Evolutionary conservation across 176 grass and related monocot species (phyloP), one percentile per base, ranked within the genome.

Genomic region (Melocanna baccifera): DNA sequence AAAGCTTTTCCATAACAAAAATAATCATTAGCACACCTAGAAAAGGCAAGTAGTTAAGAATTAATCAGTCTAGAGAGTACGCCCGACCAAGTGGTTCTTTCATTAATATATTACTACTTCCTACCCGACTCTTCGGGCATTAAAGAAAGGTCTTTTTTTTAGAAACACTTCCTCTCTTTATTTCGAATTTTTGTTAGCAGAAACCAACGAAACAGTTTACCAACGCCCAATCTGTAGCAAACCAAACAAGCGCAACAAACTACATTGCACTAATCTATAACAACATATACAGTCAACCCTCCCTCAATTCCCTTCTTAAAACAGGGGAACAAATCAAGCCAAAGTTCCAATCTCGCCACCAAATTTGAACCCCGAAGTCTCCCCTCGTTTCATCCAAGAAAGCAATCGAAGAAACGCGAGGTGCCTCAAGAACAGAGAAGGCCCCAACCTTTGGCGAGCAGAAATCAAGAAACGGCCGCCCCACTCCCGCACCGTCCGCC

Each of bases 181-280:
- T 36, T 52, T n/a, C 15, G 2, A 6, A 69, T 43, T 46, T 13
- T 8, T 0, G 26, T 43, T 15, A 47, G 50, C 37, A 62, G 51
- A 55, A 75, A 76, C 78, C 41, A 68, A 78, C 48, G 52, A 52
- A 25, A 40, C 50, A 61, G 41, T 53, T 45, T 58, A 26, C 61
- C 30, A 76, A 66, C 61, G 12, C 28, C 48, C 22, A 25, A 43
- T 71, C 20, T 39, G 41, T 45, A 36, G 81, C 75, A 79, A 22
- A 46, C 42, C 20, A 30, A 55, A 26, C 56, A 41, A 77, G 52
- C 57, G 55, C 30, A 39, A 22, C 28, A 61, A 72, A 68, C 58
- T 79, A 48, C 84, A 90, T 78, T 86, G 79, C 65, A 39, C 62
- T 46, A 34, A 52, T 51, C 55, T 79, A 40, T 29, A 62, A 9